Conservation (phyloP, 352 stramenopile genomes). For the Globisporangium echinulatum region DNA sequence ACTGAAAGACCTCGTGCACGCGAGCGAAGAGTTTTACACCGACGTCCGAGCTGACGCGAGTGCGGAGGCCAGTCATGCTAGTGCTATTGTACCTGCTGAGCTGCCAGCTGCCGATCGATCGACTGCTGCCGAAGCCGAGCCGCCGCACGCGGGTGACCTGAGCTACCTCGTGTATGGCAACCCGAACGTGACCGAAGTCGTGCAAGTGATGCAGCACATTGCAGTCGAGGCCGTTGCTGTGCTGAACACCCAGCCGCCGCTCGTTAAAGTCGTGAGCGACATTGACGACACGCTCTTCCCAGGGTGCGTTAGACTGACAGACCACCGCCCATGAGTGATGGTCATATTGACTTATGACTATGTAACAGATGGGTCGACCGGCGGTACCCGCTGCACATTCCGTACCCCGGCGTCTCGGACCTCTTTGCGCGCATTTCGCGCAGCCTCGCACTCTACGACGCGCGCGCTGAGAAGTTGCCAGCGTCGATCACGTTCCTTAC, state of each 20-base stretch:
- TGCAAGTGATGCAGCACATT: constrained; percentile 82
- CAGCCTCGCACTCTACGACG: constrained; percentile 30
- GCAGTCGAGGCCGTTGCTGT: constrained; percentile 71
- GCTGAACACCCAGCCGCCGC: constrained; percentile 35
- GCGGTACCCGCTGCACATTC: constrained; percentile 66
- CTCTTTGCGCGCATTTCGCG: constrained; percentile 60
- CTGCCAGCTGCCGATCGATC: not conserved
- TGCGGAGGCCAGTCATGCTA: not conserved
- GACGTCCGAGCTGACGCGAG: constrained; percentile 12
- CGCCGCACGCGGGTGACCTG: constrained; percentile 63
- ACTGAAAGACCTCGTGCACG: constrained; percentile 76
- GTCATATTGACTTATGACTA: too few relatives aligned
- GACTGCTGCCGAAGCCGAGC: constrained; percentile 17
- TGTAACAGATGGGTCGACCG: constrained; percentile 49
- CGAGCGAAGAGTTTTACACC: constrained; percentile 45
- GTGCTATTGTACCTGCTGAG: too few relatives aligned
- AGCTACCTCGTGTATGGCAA: constrained; percentile 72
- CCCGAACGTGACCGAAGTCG: constrained; percentile 75
- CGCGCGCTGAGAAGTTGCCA: constrained; percentile 20
- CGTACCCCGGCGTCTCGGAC: constrained; percentile 73
- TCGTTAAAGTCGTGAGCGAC: constrained; percentile 86
- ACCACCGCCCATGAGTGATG: not conserved
- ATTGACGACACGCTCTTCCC: constrained; percentile 83
- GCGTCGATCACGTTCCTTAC: constrained; percentile 81
- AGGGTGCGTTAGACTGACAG: constrained; percentile 17